Conservation (phyloP, 352 stramenopile genomes). For the Phytophthora kernoviae region DNA sequence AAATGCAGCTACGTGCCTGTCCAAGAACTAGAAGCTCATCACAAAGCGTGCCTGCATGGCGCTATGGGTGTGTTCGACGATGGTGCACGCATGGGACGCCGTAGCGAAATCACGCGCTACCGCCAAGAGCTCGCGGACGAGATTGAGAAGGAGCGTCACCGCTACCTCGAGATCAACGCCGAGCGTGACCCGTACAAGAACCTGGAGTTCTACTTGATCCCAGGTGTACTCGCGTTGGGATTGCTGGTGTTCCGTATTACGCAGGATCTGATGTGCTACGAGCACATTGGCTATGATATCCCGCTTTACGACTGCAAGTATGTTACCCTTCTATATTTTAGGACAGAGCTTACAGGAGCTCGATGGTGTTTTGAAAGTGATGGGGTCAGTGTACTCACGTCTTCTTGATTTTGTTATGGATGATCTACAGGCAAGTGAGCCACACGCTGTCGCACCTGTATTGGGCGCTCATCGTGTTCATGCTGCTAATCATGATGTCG, state of each 20-base stretch:
- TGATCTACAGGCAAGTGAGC: conserved; percentile 74
- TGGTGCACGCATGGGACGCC: conserved; percentile 95
- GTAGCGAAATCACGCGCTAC: conserved; percentile 90
- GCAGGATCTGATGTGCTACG: conserved; percentile 85
- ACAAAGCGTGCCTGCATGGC: conserved; percentile 80
- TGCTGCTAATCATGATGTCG: conserved; percentile 74
- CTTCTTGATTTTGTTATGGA: conserved; percentile 8
- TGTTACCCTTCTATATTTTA: conserved; percentile 27
- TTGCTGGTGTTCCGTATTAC: conserved; percentile 91
- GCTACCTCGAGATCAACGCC: conserved; percentile 95
- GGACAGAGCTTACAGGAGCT: background rate
- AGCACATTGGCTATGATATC: conserved; percentile 84
- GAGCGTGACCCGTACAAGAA: conserved; percentile 96
- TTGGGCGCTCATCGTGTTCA: conserved; percentile 89
- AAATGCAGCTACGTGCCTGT: conserved; percentile 90
- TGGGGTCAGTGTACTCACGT: conserved; percentile 5
- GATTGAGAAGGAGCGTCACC: conserved; percentile 90
- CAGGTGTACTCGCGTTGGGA: conserved; percentile 86
- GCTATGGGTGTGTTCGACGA: conserved; percentile 92
- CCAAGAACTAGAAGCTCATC: conserved; percentile 90
- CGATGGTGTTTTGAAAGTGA: conserved; percentile 7
- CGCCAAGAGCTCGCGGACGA: conserved; percentile 82
- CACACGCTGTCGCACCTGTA: conserved; percentile 85
- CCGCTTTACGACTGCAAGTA: conserved; percentile 93
- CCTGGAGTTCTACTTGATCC: conserved; percentile 94